Conservation (phyloP, 106 monocot genomes). For the Gastrodia elata region DNA sequence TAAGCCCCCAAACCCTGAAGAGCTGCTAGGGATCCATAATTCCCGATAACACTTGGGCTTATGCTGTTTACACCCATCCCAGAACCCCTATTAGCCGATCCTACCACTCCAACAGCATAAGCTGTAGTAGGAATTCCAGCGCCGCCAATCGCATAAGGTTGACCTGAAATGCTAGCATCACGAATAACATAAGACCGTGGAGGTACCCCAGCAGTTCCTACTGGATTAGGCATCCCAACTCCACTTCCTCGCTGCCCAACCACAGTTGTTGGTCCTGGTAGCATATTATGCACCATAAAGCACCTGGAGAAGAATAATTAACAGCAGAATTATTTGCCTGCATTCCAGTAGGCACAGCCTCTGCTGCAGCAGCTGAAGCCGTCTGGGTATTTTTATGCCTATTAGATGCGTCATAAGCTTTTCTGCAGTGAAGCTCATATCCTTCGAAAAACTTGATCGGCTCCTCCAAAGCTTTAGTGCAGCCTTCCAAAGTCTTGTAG, state of each 20-base stretch:
- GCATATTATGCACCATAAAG: slow-evolving; percentile 15
- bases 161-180: not conserved
- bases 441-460: slow-evolving; percentile 17
- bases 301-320: slow-evolving; percentile 16
- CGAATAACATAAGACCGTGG: slow-evolving; percentile 4
- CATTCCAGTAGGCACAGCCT: not conserved
- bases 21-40: slow-evolving; percentile 26
- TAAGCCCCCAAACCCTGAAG: slow-evolving; percentile 37
- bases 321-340: slow-evolving; percentile 25
- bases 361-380: not conserved
- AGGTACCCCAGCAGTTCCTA: slow-evolving; percentile 15
- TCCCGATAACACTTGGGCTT: slow-evolving; percentile 37
- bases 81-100: slow-evolving; percentile 15
- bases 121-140: not conserved
- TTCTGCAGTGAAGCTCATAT: slow-evolving; percentile 2
- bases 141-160: slow-evolving; percentile 9
- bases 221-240: slow-evolving; percentile 15
- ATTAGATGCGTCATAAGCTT: not conserved
- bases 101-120: slow-evolving; percentile 12
- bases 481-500: slow-evolving; percentile 14
- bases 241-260: slow-evolving; percentile 20
- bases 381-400: not conserved
- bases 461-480: slow-evolving; percentile 16
- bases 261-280: slow-evolving; percentile 3
- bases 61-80: slow-evolving; percentile 23